Evolutionary conservation across 768 basidiomycete species (phyloP).

Genomic region (Mycena leptocephala): DNA sequence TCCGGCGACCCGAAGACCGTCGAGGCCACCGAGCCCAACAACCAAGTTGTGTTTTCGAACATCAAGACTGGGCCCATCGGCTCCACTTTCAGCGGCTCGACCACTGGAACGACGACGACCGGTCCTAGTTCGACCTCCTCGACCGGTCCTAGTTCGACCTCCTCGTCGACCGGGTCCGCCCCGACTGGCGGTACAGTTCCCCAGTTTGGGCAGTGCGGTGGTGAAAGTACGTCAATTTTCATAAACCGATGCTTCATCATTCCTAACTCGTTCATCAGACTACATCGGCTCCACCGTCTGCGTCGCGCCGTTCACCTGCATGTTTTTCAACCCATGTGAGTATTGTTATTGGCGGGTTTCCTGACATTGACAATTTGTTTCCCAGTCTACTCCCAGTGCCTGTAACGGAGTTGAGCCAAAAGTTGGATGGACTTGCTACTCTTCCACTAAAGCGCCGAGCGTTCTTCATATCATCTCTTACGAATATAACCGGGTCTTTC

Average conservation of each 20-base stretch:
- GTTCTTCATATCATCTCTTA: not conserved
- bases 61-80: conserved; percentile 59
- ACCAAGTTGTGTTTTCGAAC: conserved; percentile 55
- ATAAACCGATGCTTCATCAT: not conserved
- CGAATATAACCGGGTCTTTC: not conserved
- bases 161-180: not conserved
- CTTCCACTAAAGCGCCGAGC: not conserved
- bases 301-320: not conserved
- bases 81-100: conserved; percentile 52
- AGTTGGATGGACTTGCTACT: not conserved
- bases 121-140: not conserved
- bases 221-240: not conserved
- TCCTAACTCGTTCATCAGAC: not conserved
- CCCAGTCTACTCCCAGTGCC: conserved; percentile 20
- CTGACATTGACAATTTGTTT: not conserved
- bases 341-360: not conserved
- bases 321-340: conserved; percentile 19
- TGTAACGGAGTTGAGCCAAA: not conserved
- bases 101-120: not conserved
- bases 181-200: conserved; percentile 1
- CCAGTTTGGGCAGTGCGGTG: conserved; percentile 16
- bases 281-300: not conserved
- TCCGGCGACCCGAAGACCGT: conserved; percentile 54
- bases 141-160: not conserved
- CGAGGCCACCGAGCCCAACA: conserved; percentile 44